phyloP scores from a whole-genome alignment of 1,284 basidiomycete genomes.

The Ustilago loliicola region DNA sequence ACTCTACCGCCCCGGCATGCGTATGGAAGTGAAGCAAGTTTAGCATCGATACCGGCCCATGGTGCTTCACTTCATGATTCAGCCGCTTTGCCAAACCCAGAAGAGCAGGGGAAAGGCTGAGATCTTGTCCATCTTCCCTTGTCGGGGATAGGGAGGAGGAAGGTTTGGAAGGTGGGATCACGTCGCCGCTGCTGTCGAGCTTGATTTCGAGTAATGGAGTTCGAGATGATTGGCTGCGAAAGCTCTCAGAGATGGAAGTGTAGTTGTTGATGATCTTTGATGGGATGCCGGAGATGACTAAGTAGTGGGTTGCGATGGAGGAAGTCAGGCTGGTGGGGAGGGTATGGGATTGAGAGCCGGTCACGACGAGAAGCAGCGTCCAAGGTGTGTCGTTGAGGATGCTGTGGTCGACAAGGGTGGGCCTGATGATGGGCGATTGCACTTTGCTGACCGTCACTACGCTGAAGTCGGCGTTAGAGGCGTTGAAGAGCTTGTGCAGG shows the following conservation, averaged over 20 bases:
- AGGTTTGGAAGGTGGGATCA: conserved; percentile 14
- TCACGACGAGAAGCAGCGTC: conserved; percentile 40
- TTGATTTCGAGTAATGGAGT: conserved; percentile 30
- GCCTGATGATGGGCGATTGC: conserved; percentile 40
- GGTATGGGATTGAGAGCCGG: conserved; percentile 2
- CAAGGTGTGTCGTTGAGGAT: conserved; percentile 42
- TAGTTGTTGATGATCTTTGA: conserved; percentile 48
- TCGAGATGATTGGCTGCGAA: conserved; percentile 7
- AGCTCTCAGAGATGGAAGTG: conserved; percentile 26
- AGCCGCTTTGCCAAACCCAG: conserved; percentile 37
- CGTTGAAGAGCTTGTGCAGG: conserved; percentile 14
- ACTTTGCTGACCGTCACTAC: conserved; percentile 33
- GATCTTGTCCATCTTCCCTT: conserved; percentile 38
- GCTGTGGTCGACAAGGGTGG: conserved; percentile 31
- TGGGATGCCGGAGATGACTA: conserved; percentile 37
- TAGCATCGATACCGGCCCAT: conserved; percentile 52
- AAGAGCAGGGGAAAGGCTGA: conserved; percentile 41
- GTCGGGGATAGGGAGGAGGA: neutral
- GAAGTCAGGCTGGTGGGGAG: neutral
- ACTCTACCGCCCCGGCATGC: conserved; percentile 21
- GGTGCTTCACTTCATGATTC: conserved; percentile 19
- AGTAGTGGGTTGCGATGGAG: conserved; percentile 25
- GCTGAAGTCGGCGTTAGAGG: conserved; percentile 9
- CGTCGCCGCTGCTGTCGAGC: conserved; percentile 24
- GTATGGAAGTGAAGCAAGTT: conserved; percentile 53